A percentile compares a stretch with the other conserved stretches of the same genome.
Evolutionary conservation across 2,329 filamentous ascomycete genomes (phyloP).

Genomic region (Ceratocystis papillata): DNA sequence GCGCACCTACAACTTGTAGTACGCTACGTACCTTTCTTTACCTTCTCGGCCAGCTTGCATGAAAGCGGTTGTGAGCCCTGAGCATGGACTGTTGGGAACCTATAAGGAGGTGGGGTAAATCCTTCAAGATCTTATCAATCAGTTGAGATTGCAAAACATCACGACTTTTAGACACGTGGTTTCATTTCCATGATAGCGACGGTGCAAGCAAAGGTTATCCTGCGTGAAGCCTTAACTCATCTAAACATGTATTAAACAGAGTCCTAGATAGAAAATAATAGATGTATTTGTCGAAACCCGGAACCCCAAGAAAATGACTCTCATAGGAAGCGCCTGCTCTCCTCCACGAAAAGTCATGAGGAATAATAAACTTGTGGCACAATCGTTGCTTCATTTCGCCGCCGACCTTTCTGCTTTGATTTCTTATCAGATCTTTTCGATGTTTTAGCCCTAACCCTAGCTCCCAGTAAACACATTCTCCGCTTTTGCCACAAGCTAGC

Average conservation of each 20-base stretch:
- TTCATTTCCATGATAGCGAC: not conserved
- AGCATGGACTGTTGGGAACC: not conserved
- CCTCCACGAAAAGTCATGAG: too few relatives aligned
- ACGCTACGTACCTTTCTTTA: not conserved
- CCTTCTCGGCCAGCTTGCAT: not conserved
- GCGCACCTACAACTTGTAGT: not conserved
- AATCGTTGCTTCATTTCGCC: too few relatives aligned
- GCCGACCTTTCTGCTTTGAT: not conserved
- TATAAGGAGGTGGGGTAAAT: not conserved
- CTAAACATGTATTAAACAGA: too few relatives aligned
- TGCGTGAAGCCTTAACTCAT: too few relatives aligned
- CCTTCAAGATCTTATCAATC: constrained; percentile 24
- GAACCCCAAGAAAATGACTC: too few relatives aligned
- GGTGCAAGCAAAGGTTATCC: too few relatives aligned
- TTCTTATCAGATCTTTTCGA: not conserved
- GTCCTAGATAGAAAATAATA: too few relatives aligned
- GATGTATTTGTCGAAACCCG: not conserved
- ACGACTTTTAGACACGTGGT: not conserved
- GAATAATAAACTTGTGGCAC: too few relatives aligned
- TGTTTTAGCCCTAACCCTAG: not conserved
- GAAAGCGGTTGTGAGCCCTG: not conserved
- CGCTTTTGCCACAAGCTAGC: not conserved
- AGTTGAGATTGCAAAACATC: constrained; percentile 18
- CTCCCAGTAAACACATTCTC: not conserved
- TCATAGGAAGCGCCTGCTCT: too few relatives aligned